These are phyloP conservation scores for Loxodes magnus DNA, from an alignment of 73 alveolate species.

Conservation along the genomic window DNA sequence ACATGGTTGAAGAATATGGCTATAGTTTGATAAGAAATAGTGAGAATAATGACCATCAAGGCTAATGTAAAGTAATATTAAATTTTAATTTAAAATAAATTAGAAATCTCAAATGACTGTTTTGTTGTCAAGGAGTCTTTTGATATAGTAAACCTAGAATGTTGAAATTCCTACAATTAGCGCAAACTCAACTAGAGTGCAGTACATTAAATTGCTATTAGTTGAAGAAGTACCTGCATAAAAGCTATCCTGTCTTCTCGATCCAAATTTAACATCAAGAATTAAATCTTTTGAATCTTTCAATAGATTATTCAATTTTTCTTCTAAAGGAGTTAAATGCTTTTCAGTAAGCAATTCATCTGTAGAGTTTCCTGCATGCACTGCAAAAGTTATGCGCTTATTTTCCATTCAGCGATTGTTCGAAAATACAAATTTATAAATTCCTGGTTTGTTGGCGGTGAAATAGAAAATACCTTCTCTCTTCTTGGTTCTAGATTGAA, in stretches of 20 bases:
- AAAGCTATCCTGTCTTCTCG: slow-evolving; percentile 6
- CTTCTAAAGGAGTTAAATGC: slow-evolving; percentile 8
- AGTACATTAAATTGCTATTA: slow-evolving; percentile 5
- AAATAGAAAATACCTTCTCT: slow-evolving; percentile 10
- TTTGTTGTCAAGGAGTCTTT: slow-evolving; percentile 5
- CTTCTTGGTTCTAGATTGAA: neutral
- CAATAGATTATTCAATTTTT: neutral
- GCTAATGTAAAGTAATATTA: too few species aligned
- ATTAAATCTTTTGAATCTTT: neutral
- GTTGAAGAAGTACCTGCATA: neutral
- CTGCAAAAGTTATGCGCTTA: slow-evolving; percentile 3
- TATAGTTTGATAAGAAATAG: too few species aligned
- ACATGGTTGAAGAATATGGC: too few species aligned
- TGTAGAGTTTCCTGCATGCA: slow-evolving; percentile 6
- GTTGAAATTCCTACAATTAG: slow-evolving; percentile 3
- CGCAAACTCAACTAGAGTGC: neutral
- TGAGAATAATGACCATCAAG: too few species aligned
- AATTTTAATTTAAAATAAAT: too few species aligned
- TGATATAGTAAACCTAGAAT: slow-evolving; percentile 11
- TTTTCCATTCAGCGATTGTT: neutral
- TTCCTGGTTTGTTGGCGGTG: neutral
- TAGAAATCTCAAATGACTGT: too few species aligned
- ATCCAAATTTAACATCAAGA: slow-evolving; percentile 4
- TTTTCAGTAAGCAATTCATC: neutral
- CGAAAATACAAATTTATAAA: neutral